Conservation (phyloP, 176 grass and related monocot genomes). For the Dendrocalamus sinicus region DNA sequence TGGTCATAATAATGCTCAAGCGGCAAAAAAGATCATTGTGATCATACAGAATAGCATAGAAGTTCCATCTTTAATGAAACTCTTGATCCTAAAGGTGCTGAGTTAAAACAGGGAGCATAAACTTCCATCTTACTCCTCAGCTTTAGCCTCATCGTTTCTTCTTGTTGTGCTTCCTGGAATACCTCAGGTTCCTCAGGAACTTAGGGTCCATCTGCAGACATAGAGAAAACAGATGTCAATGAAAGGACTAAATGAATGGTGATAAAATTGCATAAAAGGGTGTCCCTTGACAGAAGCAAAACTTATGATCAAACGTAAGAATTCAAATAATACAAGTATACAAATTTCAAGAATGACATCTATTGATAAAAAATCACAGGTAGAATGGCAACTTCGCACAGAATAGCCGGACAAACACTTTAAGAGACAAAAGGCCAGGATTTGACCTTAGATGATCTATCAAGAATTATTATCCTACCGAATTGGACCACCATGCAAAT, state of each 20-base stretch:
- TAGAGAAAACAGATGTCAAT: not conserved
- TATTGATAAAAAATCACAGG: not conserved
- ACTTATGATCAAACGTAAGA: not conserved
- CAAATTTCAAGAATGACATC: not conserved
- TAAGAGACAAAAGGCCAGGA: not conserved
- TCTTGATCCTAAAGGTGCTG: constrained; percentile 9
- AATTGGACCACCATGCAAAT: not conserved
- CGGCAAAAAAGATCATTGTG: not conserved
- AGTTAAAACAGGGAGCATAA: not conserved
- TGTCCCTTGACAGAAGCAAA: no score
- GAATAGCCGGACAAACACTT: not conserved
- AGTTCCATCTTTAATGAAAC: constrained; percentile 26
- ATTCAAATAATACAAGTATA: not conserved
- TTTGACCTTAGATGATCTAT: not conserved
- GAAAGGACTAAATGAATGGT: no score
- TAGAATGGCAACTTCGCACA: not conserved
- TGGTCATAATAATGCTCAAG: not conserved
- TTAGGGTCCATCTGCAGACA: constrained; percentile 69
- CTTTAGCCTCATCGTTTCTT: constrained; percentile 40
- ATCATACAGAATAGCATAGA: constrained; percentile 23
- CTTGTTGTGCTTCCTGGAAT: constrained; percentile 70
- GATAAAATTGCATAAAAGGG: not conserved
- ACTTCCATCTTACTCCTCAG: constrained; percentile 32
- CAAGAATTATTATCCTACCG: not conserved
- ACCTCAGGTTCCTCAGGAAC: constrained; percentile 74